A percentile compares a stretch with the other conserved stretches of the same genome.
Conservation (phyloP, 2,329 filamentous ascomycete genomes). For the Cordyceps sp. region DNA sequence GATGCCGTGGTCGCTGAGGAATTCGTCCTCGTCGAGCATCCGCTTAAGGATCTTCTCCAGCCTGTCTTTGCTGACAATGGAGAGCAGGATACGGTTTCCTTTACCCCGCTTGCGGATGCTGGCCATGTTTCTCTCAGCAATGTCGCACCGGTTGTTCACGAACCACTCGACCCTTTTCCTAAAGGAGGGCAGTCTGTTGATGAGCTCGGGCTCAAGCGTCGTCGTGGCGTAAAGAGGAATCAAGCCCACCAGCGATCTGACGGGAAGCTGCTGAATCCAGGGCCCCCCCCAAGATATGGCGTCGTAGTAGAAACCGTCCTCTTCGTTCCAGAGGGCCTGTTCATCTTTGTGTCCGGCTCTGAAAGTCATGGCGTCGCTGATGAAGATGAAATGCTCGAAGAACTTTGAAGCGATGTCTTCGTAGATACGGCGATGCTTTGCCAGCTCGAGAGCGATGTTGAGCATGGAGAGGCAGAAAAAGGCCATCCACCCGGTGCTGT, state of each 20-base stretch:
- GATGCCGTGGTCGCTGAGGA: constrained; percentile 79
- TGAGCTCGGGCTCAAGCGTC: constrained; percentile 83
- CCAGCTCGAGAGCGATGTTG: constrained; percentile 87
- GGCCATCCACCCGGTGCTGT: constrained; percentile 98
- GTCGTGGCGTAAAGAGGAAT: constrained; percentile 88
- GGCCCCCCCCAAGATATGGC: constrained; percentile 93
- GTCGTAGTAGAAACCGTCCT: constrained; percentile 97
- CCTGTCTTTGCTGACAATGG: constrained; percentile 86
- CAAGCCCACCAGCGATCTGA: constrained; percentile 79
- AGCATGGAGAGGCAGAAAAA: constrained; percentile 96
- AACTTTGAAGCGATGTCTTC: constrained; percentile 97
- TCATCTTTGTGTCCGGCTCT: constrained; percentile 52
- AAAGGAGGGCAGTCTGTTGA: constrained; percentile 83
- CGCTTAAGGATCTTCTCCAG: constrained; percentile 73
- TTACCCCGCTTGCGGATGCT: constrained; percentile 84
- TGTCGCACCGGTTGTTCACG: constrained; percentile 68
- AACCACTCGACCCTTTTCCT: constrained; percentile 93
- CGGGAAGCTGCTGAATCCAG: constrained; percentile 82
- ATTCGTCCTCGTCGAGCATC: constrained; percentile 91
- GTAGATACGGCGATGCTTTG: constrained; percentile 87
- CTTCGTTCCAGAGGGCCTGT: constrained; percentile 85
- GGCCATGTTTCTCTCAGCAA: constrained; percentile 86
- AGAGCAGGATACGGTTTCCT: constrained; percentile 71
- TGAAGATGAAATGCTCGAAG: constrained; percentile 96
- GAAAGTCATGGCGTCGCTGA: constrained; percentile 93